Percentiles rank a stretch among this genome's conserved stretches.
These are phyloP conservation scores for Thermomucor indicae-seudaticae DNA, from an alignment of 371 early-diverging fungal species.

Conservation along the genomic window DNA sequence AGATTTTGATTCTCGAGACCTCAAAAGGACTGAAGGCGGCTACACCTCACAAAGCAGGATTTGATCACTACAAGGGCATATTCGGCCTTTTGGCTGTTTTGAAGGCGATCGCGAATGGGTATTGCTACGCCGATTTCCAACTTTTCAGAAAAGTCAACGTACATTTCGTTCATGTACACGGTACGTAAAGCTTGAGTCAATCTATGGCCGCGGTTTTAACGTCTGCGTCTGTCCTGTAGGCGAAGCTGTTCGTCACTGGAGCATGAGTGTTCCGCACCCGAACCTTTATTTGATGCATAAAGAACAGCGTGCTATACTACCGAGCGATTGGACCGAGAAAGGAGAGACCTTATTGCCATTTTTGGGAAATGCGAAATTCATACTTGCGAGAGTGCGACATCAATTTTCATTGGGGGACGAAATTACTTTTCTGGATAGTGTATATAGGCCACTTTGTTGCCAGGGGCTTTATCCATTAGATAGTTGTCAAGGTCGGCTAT, in stretches of 20 bases:
- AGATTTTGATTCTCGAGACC: neutral
- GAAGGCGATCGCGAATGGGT: neutral
- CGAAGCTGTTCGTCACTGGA: neutral
- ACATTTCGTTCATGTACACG: neutral
- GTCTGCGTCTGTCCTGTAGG: neutral
- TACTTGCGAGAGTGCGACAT: too few species aligned
- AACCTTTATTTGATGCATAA: slow-evolving; percentile 3
- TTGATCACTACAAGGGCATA: neutral
- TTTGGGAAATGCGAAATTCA: too few species aligned
- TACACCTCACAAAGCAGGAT: neutral
- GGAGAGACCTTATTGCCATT: neutral
- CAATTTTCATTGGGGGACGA: too few species aligned
- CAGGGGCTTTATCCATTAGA: too few species aligned
- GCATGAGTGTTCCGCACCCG: neutral
- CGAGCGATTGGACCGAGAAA: neutral
- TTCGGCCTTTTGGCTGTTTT: neutral
- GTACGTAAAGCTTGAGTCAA: neutral
- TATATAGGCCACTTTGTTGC: too few species aligned
- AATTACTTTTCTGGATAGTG: too few species aligned
- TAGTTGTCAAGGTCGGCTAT: neutral
- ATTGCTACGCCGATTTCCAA: neutral
- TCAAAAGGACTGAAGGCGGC: neutral
- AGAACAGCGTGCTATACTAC: neutral
- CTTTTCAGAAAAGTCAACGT: neutral
- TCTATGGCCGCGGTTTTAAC: neutral